Percentiles rank a stretch among this genome's conserved stretches.
These are phyloP conservation scores for Biscutella auriculata DNA, from an alignment of 441 rosid species.

Conservation along the genomic window DNA sequence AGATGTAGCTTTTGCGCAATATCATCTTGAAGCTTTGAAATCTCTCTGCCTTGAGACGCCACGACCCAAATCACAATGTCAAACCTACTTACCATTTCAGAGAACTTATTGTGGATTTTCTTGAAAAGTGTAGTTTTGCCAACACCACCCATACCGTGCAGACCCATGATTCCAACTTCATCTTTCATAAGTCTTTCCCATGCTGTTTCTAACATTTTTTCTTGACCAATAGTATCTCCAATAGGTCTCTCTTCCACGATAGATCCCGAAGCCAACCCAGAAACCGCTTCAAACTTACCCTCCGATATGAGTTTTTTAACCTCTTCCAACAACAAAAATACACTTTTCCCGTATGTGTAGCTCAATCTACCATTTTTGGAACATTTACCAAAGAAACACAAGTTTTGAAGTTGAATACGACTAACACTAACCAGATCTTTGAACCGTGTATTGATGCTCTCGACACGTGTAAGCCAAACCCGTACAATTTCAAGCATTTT, in stretches of 20 bases:
- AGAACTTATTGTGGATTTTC: not conserved
- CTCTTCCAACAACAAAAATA: too few species aligned
- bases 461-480: too few species aligned
- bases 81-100: not conserved
- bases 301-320: too few species aligned
- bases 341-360: too few species aligned
- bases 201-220: not conserved
- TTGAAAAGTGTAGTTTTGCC: conserved; percentile 33
- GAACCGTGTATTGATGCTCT: too few species aligned
- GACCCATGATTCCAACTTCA: conserved; percentile 8
- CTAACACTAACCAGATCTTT: too few species aligned
- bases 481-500: too few species aligned
- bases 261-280: not conserved
- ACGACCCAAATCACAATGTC: not conserved
- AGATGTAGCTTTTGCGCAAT: conserved; percentile 14
- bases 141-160: conserved; percentile 26
- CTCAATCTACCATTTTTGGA: too few species aligned
- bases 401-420: too few species aligned
- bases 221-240: conserved; percentile 12
- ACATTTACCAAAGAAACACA: too few species aligned
- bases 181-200: conserved; percentile 14
- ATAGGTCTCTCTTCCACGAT: not conserved
- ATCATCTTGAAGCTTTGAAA: conserved; percentile 18
- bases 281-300: too few species aligned
- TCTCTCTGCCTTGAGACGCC: too few species aligned